Evolutionary conservation across 257 asterid genomes (phyloP), one percentile per base, ranked within the genome.

Genomic region (Gentiana macrophylla): DNA sequence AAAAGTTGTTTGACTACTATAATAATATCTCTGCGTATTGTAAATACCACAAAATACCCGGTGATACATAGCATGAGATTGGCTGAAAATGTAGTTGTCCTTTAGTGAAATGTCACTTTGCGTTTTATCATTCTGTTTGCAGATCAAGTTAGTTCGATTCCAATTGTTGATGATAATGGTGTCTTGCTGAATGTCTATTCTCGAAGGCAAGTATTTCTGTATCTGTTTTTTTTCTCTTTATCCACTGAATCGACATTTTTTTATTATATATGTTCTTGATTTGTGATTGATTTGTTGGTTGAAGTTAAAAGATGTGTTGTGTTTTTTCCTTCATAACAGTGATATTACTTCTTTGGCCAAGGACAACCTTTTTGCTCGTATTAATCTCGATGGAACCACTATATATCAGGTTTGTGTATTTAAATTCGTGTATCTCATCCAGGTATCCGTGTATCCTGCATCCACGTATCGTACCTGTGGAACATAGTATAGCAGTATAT

Each of bases 121-220:
- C 4, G 24, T 63, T 12, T 50, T 10, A 49, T 46, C 60, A 37
- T 54, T 60, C 50, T 61, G 13, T 67, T 70, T 67, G 71, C 92
- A 91, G 98, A 83, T 36, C 92, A 81, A 78, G 96, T 86, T 72
- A 84, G 98, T 71, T 80, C 98, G 9, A 70, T 91, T 62, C 98
- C 96, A 38, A 77, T 91, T 64, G 95, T 87, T 61, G 98, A 91
- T 72, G 95, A 91, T 57, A 80, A 81, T 69, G 87, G 81, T 86
- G 83, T 96, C 55, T 63, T 91, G 70, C 68, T 87, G 87, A 96
- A 87, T 61, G 70, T 91, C 56, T 91, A 82, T 73, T 77, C 93
- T 51, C 81, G 98, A 72, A 91, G 98, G 98, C 82, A 57, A 61
- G 82, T 56, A 64, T 11, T 59, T 35, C 24, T 24, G 57, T 56